Conservation (phyloP, 768 basidiomycete genomes). For the Rhodocollybia butyracea region DNA sequence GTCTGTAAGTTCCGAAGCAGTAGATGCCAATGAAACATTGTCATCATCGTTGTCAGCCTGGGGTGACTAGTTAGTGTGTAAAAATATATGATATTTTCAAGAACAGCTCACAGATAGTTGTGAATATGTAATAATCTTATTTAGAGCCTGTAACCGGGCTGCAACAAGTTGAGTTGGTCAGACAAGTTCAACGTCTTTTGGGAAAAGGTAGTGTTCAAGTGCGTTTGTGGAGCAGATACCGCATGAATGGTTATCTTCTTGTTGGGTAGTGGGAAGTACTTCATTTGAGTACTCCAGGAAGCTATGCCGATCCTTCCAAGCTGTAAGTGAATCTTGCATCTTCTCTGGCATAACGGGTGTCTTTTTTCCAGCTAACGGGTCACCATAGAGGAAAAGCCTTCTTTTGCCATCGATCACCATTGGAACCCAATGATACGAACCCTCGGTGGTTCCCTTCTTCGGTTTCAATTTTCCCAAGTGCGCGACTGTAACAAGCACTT, state of each 20-base stretch:
- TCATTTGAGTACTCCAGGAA: not conserved
- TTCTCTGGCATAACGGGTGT: not conserved
- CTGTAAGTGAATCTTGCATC: not conserved
- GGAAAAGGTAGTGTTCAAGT: not conserved
- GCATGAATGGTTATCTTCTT: not conserved
- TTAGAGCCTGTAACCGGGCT: no score
- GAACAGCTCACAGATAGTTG: no score
- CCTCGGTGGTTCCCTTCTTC: not conserved
- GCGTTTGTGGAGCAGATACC: not conserved
- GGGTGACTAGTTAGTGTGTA: no score
- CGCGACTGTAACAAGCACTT: not conserved
- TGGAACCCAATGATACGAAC: not conserved
- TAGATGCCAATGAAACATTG: no score
- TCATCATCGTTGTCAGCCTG: no score
- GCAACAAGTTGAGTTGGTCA: no score
- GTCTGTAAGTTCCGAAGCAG: no score
- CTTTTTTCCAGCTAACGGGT: not conserved
- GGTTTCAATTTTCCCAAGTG: not conserved
- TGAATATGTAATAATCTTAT: no score
- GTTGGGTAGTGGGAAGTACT: not conserved
- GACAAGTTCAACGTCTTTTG: no score
- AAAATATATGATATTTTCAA: no score
- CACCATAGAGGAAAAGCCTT: not conserved
- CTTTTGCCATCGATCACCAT: not conserved
- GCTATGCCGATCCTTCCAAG: not conserved